Percentiles rank a stretch among this genome's conserved stretches.
These are phyloP conservation scores for Sporothrix pallida DNA, from an alignment of 2,329 filamentous ascomycete species.

Conservation along the genomic window DNA sequence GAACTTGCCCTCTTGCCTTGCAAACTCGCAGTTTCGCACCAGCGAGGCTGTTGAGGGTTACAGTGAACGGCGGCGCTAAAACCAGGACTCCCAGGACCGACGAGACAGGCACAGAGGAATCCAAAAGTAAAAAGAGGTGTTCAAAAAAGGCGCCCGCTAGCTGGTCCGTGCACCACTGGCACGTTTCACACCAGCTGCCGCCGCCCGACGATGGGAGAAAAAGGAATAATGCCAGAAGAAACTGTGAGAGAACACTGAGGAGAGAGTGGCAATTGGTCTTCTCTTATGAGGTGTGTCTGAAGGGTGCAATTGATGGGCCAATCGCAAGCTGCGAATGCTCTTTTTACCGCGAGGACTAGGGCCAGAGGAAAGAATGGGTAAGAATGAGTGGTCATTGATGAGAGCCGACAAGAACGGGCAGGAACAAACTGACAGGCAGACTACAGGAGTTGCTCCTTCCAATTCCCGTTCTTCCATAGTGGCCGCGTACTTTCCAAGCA, in stretches of 20 bases:
- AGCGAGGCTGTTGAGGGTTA: constrained; percentile 15
- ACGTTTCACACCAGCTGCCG: constrained; percentile 37
- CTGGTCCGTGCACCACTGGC: constrained; percentile 33
- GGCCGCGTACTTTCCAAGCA: constrained; percentile 1
- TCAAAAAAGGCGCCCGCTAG: neutral
- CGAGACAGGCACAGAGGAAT: constrained; percentile 11
- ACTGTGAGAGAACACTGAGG: no score
- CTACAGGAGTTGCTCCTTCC: constrained; percentile 21
- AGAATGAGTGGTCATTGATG: constrained; percentile 1
- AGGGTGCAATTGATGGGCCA: constrained; percentile 7
- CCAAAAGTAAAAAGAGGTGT: neutral
- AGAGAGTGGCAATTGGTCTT: neutral
- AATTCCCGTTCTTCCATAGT: constrained; percentile 36
- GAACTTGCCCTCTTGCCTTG: no score
- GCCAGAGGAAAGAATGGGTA: neutral
- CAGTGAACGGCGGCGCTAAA: constrained; percentile 20
- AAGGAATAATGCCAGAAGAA: neutral
- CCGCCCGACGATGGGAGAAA: constrained; percentile 18
- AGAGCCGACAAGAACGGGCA: neutral
- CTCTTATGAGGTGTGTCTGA: neutral
- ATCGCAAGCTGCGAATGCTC: constrained; percentile 11
- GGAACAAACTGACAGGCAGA: neutral
- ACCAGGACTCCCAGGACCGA: neutral
- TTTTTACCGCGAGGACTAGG: constrained; percentile 1
- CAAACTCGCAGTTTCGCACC: neutral